Evolutionary conservation across 768 basidiomycete genomes (phyloP).

Genomic region (Naematelia aurantialba): DNA sequence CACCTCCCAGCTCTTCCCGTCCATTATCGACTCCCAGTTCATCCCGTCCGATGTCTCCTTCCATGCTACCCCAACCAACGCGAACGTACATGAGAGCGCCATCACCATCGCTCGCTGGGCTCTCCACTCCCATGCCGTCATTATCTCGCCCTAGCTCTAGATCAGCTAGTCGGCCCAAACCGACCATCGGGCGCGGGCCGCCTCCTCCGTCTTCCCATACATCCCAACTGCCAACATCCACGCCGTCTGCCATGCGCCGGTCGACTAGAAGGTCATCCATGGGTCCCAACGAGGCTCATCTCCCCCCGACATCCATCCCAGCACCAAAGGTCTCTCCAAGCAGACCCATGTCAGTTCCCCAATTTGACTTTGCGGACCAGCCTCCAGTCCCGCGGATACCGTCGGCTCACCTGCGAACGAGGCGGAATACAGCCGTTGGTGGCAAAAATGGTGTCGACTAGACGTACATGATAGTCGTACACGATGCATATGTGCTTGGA

Average conservation of each 20-base stretch:
- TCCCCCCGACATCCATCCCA: constrained; percentile 22
- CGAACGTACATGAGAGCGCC: constrained; percentile 16
- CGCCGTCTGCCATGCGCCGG: constrained; percentile 8
- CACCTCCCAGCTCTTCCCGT: constrained; percentile 15
- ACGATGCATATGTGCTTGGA: neutral
- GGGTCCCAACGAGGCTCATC: constrained; percentile 14
- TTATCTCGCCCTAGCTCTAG: constrained; percentile 13
- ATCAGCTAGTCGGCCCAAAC: neutral
- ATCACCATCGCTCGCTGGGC: constrained; percentile 13
- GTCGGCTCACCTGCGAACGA: constrained; percentile 26
- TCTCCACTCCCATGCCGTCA: constrained; percentile 12
- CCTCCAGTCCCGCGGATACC: constrained; percentile 45
- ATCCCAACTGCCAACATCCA: neutral
- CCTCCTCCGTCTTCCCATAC: constrained; percentile 18
- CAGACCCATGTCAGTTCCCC: constrained; percentile 33
- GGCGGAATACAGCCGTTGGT: neutral
- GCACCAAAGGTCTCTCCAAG: constrained; percentile 14
- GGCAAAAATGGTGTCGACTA: neutral
- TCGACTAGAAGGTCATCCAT: constrained; percentile 25
- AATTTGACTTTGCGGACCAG: constrained; percentile 24
- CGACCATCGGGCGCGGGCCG: constrained; percentile 28
- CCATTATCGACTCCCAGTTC: constrained; percentile 29
- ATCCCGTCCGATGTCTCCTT: constrained; percentile 31
- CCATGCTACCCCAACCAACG: constrained; percentile 15
- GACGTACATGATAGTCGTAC: neutral